Conservation (phyloP, 2,329 filamentous ascomycete genomes). For the Claviceps humidiphila region DNA sequence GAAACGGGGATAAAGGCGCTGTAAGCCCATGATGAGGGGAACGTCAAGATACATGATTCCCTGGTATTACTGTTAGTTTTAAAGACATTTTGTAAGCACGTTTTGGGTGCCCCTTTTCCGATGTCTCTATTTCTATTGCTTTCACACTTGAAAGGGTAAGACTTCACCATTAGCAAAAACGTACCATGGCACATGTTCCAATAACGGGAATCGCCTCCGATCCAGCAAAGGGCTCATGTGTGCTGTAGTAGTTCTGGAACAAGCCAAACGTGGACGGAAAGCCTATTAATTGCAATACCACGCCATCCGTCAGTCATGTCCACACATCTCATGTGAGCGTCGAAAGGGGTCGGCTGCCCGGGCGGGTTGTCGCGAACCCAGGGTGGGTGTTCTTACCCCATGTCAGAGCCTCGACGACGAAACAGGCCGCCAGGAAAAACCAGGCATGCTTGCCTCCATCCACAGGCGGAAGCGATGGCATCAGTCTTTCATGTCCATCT, state of each 20-base stretch:
- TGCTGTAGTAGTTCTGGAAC: slow-evolving; percentile 57
- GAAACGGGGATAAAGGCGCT: slow-evolving; percentile 28
- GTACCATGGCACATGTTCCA: slow-evolving; percentile 48
- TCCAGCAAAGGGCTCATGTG: slow-evolving; percentile 42
- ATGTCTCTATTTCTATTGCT: too few relatives aligned
- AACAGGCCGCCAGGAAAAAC: slow-evolving; percentile 20
- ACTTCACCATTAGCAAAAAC: not conserved
- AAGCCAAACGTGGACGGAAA: slow-evolving; percentile 58
- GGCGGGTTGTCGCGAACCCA: too few relatives aligned
- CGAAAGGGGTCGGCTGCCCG: too few relatives aligned
- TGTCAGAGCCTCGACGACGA: slow-evolving; percentile 20
- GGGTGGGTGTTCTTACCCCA: slow-evolving; percentile 14
- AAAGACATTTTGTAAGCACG: too few relatives aligned
- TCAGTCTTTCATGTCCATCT: slow-evolving; percentile 2
- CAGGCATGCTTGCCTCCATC: slow-evolving; percentile 22
- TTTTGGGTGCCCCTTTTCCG: not conserved
- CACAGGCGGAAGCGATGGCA: slow-evolving; percentile 15
- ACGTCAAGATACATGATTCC: slow-evolving; percentile 43
- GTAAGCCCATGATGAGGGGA: slow-evolving; percentile 34
- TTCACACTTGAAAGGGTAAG: too few relatives aligned
- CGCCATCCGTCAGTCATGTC: not conserved
- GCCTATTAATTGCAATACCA: slow-evolving; percentile 26
- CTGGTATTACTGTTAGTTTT: slow-evolving; percentile 10
- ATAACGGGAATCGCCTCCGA: slow-evolving; percentile 45
- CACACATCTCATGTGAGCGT: too few relatives aligned